Evolutionary conservation across 2,329 filamentous ascomycete genomes (phyloP), one percentile per base, ranked within the genome.

Genomic region (Ophiocordyceps polyrhachis-furcata): DNA sequence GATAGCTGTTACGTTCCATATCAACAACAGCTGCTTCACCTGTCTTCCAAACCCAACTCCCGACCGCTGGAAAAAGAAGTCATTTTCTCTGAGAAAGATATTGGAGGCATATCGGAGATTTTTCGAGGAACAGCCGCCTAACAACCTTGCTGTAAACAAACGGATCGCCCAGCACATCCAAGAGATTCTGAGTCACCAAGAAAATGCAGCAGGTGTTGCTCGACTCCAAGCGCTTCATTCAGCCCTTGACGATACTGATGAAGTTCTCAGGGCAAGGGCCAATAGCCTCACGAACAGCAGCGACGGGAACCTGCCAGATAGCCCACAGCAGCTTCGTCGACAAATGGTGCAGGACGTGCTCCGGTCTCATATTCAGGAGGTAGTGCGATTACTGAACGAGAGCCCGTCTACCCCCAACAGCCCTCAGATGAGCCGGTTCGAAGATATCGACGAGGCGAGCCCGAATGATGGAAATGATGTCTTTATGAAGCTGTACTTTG

Each of bases 21-120:
- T 74, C 20, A 58, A 60, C 6, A 56, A 67, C 41, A 73, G 62
- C 43, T 63, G 60, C 46, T 76, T 70, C 48, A 70, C 70, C 2
- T 67, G 68, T 54, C 60, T 77, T 1, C 73, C 73, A 0, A 77
- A 77, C 48, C 73, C 73, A 0, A 76, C 73, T 0, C 60, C 64
- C 1, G 69, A 70, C 44, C 58, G 56, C n/a, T 76, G 71, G 72
- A 65, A 74, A 46, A 70, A 63, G 47, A 62, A 64, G 41, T 65
- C 65, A 2, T 64, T 73, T 32, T 66, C 62, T 37, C 51, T 73
- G 1, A 52, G 57, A 15, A 63, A 60, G 43, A 53, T 72, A 1
- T 52, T 72, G 43, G 51, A 57, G 12, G 61, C 65, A 2, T 72
- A 62, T 50, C 42, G 52, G 5, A 49, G 49, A 4, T 54, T 58